phyloP scores from a whole-genome alignment of 106 monocot species.

The Vanilla planifolia region DNA sequence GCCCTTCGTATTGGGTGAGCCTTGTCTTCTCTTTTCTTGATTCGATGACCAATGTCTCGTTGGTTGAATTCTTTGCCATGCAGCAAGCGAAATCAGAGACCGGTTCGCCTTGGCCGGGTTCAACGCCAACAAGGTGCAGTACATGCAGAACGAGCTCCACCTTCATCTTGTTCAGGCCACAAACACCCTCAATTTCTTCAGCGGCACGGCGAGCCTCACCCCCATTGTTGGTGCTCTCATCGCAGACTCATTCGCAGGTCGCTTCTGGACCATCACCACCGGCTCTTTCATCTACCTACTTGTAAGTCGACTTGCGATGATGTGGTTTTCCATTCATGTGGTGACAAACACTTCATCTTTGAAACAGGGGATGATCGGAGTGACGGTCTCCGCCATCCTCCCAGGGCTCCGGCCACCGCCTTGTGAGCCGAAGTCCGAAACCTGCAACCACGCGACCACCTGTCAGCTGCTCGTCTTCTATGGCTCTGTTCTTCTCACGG shows the following conservation, averaged over 20 bases:
- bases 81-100: slow-evolving; percentile 40
- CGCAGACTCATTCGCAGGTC: slow-evolving; percentile 37
- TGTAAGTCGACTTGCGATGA: slow-evolving; percentile 6
- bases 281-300: slow-evolving; percentile 27
- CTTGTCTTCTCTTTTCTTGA: not conserved
- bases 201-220: slow-evolving; percentile 21
- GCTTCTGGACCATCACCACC: slow-evolving; percentile 42
- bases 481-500: slow-evolving; percentile 34
- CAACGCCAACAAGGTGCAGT: slow-evolving; percentile 36
- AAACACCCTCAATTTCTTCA: slow-evolving; percentile 36
- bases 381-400: slow-evolving; percentile 32
- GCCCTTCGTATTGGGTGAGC: slow-evolving; percentile 54
- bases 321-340: too few species aligned
- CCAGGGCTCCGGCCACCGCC: slow-evolving; percentile 25
- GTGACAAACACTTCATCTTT: too few species aligned
- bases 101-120: slow-evolving; percentile 30
- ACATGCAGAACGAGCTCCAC: slow-evolving; percentile 38
- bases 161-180: slow-evolving; percentile 35
- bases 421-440: not conserved
- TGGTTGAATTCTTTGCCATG: not conserved
- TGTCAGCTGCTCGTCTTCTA: slow-evolving; percentile 42
- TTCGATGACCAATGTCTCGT: not conserved
- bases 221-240: slow-evolving; percentile 34
- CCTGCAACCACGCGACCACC: too few species aligned
- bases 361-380: slow-evolving; percentile 38